phyloP scores from a whole-genome alignment of 2,329 filamentous ascomycete genomes.

The Stagonosporopsis vannaccii region DNA sequence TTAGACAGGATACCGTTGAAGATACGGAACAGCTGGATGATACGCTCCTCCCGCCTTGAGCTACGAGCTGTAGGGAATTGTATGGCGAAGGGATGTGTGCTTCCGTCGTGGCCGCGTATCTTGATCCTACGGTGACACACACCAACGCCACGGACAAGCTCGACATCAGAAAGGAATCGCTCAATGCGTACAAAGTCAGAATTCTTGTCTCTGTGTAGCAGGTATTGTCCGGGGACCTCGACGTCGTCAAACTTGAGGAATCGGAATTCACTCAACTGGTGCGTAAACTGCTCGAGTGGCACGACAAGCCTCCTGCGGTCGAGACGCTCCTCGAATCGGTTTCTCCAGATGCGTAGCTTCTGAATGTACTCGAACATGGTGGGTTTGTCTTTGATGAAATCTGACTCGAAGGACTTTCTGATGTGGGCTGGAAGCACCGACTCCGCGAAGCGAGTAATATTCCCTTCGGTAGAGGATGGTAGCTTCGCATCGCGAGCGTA shows the following conservation, averaged over 20 bases:
- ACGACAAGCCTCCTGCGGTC: constrained; percentile 79
- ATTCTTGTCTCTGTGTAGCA: constrained; percentile 98
- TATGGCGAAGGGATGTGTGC: constrained; percentile 93
- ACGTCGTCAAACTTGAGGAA: constrained; percentile 99
- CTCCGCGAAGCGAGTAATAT: constrained; percentile 95
- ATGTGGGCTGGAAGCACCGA: constrained; percentile 95
- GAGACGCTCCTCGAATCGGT: constrained; percentile 97
- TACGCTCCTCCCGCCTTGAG: constrained; percentile 91
- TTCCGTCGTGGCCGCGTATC: constrained; percentile 97
- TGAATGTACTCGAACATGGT: constrained; percentile 99
- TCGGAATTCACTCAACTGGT: constrained; percentile 92
- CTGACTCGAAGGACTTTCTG: constrained; percentile 93
- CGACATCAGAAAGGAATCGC: constrained; percentile 92
- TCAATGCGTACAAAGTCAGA: constrained; percentile 98
- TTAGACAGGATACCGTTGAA: constrained; percentile 92
- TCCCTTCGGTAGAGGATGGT: constrained; percentile 87
- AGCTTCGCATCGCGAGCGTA: constrained; percentile 93
- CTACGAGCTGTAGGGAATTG: constrained; percentile 94
- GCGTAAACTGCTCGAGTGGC: constrained; percentile 84
- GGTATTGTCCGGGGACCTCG: constrained; percentile 94
- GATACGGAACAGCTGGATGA: constrained; percentile 94
- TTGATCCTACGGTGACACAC: constrained; percentile 91
- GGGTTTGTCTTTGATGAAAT: constrained; percentile 93
- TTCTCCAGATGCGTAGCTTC: constrained; percentile 92
- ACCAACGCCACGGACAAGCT: constrained; percentile 88